Conservation (phyloP, 345 rosid species). For the Anastatica hierochuntica region DNA sequence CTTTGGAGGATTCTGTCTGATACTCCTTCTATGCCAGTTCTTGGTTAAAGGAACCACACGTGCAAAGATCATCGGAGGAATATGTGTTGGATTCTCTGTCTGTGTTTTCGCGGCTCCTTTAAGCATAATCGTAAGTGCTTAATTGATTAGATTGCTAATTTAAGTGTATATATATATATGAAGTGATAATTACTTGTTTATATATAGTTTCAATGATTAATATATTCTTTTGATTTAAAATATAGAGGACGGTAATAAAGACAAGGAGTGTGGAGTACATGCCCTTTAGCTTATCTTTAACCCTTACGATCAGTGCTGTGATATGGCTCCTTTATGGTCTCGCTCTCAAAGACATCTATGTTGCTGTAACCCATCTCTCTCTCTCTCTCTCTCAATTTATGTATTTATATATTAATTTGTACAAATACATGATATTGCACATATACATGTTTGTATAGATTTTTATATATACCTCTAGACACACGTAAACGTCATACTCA, state of each 20-base stretch:
- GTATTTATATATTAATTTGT: neutral
- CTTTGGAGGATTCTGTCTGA: conserved; percentile 37
- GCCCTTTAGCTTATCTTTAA: conserved; percentile 46
- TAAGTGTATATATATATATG: too few species aligned
- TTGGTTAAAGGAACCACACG: conserved; percentile 34
- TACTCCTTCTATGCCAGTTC: conserved; percentile 38
- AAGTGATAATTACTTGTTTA: too few species aligned
- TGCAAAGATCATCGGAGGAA: conserved; percentile 43
- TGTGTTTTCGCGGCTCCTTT: conserved; percentile 58
- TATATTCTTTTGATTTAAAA: neutral
- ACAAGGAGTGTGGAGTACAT: conserved; percentile 64
- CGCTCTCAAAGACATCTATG: conserved; percentile 34
- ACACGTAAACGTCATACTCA: neutral
- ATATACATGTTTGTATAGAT: conserved; percentile 1
- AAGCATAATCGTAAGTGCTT: conserved; percentile 45
- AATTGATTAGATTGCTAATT: too few species aligned
- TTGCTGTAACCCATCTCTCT: conserved; percentile 48
- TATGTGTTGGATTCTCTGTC: conserved; percentile 37
- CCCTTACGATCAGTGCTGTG: conserved; percentile 46
- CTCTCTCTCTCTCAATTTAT: too few species aligned
- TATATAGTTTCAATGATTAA: too few species aligned
- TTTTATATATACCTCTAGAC: neutral
- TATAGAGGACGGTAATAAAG: conserved; percentile 37
- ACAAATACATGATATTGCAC: neutral
- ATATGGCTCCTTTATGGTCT: conserved; percentile 50